Conservation (phyloP, 2,329 filamentous ascomycete genomes). For the Fusarium globosum region DNA sequence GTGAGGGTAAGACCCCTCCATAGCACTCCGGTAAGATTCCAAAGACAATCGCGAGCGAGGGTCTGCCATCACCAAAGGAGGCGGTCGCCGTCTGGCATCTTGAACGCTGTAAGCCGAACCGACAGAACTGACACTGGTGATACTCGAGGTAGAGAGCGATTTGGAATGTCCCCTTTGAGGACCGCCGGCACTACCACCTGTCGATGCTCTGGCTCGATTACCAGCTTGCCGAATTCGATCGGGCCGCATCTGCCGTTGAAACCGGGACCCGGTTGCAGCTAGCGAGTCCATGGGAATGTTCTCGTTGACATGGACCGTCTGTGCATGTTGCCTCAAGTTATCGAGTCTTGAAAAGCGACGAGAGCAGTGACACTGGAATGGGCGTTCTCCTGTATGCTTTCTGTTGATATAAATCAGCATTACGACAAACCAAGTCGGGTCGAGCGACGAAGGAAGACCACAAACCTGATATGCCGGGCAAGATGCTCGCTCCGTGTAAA, state of each 20-base stretch:
- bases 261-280: constrained; percentile 90
- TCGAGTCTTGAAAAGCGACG: constrained; percentile 93
- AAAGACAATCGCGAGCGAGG: constrained; percentile 73
- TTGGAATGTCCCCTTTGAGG: constrained; percentile 86
- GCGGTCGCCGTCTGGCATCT: constrained; percentile 77
- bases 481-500: constrained; percentile 97
- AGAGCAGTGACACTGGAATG: constrained; percentile 95
- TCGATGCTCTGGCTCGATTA: constrained; percentile 79
- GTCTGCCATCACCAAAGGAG: constrained; percentile 86
- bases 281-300: constrained; percentile 95
- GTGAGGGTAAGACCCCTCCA: constrained; percentile 67
- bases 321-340: constrained; percentile 95
- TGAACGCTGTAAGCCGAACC: constrained; percentile 74
- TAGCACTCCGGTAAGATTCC: constrained; percentile 74
- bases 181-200: constrained; percentile 76
- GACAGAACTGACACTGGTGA: constrained; percentile 76
- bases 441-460: neutral
- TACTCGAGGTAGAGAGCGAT: constrained; percentile 85
- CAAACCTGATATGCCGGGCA: constrained; percentile 89
- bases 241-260: constrained; percentile 90
- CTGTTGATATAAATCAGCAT: constrained; percentile 56
- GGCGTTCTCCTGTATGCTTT: constrained; percentile 97
- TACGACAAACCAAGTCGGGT: neutral
- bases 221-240: constrained; percentile 82
- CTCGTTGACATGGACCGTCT: constrained; percentile 97